These are phyloP conservation scores for Trypanosomatidae sp. DNA, from an alignment of 208 protist genomes.

Conservation along the genomic window DNA sequence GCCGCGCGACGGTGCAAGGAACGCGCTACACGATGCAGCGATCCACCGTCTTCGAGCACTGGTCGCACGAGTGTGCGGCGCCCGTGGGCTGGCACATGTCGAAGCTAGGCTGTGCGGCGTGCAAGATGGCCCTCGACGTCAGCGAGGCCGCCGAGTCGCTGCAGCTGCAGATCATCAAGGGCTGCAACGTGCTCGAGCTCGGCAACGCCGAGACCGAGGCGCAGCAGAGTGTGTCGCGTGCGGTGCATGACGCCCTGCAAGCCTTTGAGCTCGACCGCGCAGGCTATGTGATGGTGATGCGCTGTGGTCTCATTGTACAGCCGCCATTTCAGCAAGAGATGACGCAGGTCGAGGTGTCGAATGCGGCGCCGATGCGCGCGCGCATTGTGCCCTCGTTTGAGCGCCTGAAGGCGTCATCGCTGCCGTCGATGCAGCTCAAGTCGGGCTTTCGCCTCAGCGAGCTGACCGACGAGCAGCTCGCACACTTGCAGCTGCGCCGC, in stretches of 20 bases:
- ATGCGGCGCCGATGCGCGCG: constrained; percentile 60
- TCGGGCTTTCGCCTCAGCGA: constrained; percentile 72
- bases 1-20: constrained; percentile 47
- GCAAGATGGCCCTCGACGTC: constrained; percentile 79
- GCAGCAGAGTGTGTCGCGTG: constrained; percentile 61
- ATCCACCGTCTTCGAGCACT: constrained; percentile 79
- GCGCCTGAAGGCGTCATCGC: constrained; percentile 73
- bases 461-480: constrained; percentile 57
- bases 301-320: constrained; percentile 66
- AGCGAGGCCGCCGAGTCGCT: constrained; percentile 74
- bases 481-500: constrained; percentile 55
- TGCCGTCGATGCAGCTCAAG: constrained; percentile 76
- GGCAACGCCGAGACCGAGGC: constrained; percentile 64
- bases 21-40: constrained; percentile 70
- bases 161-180: constrained; percentile 84
- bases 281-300: constrained; percentile 66
- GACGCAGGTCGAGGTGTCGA: constrained; percentile 55
- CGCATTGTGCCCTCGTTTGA: constrained; percentile 79
- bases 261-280: constrained; percentile 83
- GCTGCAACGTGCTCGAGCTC: constrained; percentile 83
- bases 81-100: constrained; percentile 77
- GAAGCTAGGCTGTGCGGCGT: constrained; percentile 66
- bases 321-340: constrained; percentile 71
- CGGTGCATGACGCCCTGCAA: constrained; percentile 61
- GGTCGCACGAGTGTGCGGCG: constrained; percentile 41